A percentile compares a stretch with the other conserved stretches of the same genome.
These are phyloP conservation scores for Pelargonium citronellum DNA, from an alignment of 441 rosid genomes.

Conservation along the genomic window DNA sequence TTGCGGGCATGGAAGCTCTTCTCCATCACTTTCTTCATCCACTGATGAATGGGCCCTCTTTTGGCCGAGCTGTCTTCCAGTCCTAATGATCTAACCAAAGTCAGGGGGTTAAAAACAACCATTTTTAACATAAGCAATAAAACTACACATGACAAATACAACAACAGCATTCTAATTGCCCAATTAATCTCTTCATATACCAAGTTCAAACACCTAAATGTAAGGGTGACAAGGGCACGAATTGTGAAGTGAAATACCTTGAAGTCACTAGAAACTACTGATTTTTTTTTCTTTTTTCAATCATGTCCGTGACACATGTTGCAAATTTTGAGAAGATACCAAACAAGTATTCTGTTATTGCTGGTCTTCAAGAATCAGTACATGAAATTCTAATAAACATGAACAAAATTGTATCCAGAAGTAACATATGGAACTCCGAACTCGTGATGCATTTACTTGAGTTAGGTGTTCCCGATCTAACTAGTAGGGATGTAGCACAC, in stretches of 20 bases:
- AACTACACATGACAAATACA: conserved; percentile 9
- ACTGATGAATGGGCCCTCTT: conserved; percentile 35
- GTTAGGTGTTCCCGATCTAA: not conserved
- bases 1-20: conserved; percentile 60
- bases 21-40: conserved; percentile 40
- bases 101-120: not conserved
- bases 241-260: not conserved
- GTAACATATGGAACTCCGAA: conserved; percentile 7
- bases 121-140: conserved; percentile 11
- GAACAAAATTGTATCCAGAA: not conserved
- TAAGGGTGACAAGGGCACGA: not conserved
- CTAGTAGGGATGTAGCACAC: not conserved
- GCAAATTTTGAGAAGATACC: not conserved
- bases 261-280: not conserved
- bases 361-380: not conserved
- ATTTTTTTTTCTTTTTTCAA: not conserved
- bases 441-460: not conserved
- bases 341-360: not conserved
- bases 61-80: conserved; percentile 37
- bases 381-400: not conserved
- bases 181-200: not conserved
- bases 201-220: not conserved
- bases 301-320: not conserved
- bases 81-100: conserved; percentile 35
- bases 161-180: not conserved